These are phyloP conservation scores for Strigomonas culicis DNA, from an alignment of 208 protist species.

Conservation along the genomic window DNA sequence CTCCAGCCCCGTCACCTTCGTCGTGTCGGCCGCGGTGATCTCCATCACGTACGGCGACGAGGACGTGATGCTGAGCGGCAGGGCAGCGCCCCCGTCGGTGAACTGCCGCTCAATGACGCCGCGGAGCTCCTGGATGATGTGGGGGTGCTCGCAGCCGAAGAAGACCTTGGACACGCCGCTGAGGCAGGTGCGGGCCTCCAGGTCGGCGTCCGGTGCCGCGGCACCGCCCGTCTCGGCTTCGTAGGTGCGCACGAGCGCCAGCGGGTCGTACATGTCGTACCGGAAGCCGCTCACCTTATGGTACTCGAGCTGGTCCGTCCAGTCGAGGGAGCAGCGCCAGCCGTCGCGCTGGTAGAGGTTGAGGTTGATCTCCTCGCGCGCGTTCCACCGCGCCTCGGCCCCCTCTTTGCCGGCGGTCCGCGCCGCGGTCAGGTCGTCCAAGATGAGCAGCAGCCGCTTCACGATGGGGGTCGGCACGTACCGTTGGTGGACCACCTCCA, in stretches of 20 bases:
- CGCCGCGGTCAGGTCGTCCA: neutral
- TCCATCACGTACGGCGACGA: constrained; percentile 18
- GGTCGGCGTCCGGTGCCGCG: neutral
- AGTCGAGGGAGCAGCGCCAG: constrained; percentile 32
- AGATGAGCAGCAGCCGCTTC: constrained; percentile 7
- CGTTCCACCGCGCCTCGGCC: neutral
- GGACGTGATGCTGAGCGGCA: constrained; percentile 9
- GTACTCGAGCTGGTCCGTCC: constrained; percentile 25
- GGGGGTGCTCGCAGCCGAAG: constrained; percentile 19
- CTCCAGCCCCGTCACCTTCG: constrained; percentile 18
- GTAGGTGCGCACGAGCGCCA: constrained; percentile 17
- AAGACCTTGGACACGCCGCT: constrained; percentile 20
- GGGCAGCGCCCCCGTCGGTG: neutral
- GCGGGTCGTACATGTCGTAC: constrained; percentile 22
- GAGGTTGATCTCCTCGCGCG: constrained; percentile 27
- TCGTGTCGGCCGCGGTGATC: constrained; percentile 12
- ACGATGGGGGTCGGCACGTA: constrained; percentile 7
- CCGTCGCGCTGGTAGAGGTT: constrained; percentile 44
- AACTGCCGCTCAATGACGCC: neutral
- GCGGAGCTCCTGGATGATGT: constrained; percentile 13
- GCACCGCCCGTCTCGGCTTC: neutral
- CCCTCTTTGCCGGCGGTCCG: no score
- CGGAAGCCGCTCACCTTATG: constrained; percentile 21
- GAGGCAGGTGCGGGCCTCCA: constrained; percentile 11
- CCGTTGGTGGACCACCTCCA: constrained; percentile 9